Percentiles rank a stretch among this genome's conserved stretches.
These are phyloP conservation scores for Rhizophora mangle DNA, from an alignment of 345 rosid genomes.

Conservation along the genomic window DNA sequence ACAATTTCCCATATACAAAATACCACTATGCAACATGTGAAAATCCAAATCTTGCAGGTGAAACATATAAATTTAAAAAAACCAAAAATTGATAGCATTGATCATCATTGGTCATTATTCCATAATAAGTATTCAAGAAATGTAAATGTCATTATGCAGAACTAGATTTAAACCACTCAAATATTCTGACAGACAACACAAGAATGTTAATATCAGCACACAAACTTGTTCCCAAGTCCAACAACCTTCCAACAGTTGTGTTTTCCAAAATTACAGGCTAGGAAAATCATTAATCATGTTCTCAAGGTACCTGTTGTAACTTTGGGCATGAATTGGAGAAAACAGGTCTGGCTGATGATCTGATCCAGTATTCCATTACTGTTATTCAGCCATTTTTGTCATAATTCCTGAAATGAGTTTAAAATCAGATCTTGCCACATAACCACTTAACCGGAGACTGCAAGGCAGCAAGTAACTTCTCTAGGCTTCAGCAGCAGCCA, in stretches of 20 bases:
- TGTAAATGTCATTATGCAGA: not conserved
- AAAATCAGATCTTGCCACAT: not conserved
- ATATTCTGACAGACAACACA: not conserved
- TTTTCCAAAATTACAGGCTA: not conserved
- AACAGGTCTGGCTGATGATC: not conserved
- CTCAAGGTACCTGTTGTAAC: slow-evolving; percentile 11
- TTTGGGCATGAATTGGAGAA: not conserved
- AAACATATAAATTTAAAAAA: not conserved
- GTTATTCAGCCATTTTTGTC: slow-evolving; percentile 5
- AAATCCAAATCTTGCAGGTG: no score
- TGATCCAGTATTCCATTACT: not conserved
- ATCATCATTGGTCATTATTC: not conserved
- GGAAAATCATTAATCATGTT: not conserved
- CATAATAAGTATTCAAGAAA: not conserved
- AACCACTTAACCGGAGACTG: not conserved
- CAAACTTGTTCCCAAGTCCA: not conserved
- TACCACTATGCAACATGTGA: no score
- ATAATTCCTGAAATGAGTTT: slow-evolving; percentile 4
- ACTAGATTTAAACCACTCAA: not conserved
- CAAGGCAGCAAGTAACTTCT: not conserved
- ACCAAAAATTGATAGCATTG: not conserved
- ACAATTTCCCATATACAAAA: not conserved
- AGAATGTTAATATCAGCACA: not conserved
- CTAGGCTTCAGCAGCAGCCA: not conserved
- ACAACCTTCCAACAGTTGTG: not conserved